Conservation (phyloP, 768 basidiomycete genomes). For the Agaricus blazei region DNA sequence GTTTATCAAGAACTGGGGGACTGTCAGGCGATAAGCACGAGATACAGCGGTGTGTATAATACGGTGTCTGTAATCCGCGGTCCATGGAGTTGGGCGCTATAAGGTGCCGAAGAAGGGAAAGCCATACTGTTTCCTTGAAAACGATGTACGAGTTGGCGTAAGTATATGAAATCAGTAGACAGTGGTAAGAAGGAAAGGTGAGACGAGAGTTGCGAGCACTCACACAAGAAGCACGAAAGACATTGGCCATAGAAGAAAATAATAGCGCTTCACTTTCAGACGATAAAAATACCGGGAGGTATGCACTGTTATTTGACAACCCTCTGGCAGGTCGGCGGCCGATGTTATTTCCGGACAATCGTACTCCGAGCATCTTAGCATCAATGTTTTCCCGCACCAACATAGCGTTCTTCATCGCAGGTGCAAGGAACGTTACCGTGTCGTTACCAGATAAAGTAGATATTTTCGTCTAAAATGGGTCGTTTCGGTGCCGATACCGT, state of each 20-base stretch:
- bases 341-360: slow-evolving; percentile 5
- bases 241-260: neutral
- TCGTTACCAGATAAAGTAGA: neutral
- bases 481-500: neutral
- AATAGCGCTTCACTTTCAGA: neutral
- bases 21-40: neutral
- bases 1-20: neutral
- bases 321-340: slow-evolving; percentile 8
- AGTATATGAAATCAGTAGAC: too few relatives aligned
- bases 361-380: neutral
- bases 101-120: neutral
- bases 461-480: slow-evolving; percentile 1
- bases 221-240: neutral
- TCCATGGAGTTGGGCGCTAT: slow-evolving; percentile 1
- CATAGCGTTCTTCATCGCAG: slow-evolving; percentile 4
- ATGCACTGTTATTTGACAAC: neutral
- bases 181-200: too few relatives aligned
- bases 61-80: neutral
- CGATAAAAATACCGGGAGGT: neutral
- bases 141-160: too few relatives aligned
- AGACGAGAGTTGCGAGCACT: too few relatives aligned
- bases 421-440: neutral
- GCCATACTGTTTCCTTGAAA: too few relatives aligned
- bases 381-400: neutral
- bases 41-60: neutral